Evolutionary conservation across 768 basidiomycete genomes (phyloP), one percentile per base, ranked within the genome.

Genomic region (Collybia mongolica): DNA sequence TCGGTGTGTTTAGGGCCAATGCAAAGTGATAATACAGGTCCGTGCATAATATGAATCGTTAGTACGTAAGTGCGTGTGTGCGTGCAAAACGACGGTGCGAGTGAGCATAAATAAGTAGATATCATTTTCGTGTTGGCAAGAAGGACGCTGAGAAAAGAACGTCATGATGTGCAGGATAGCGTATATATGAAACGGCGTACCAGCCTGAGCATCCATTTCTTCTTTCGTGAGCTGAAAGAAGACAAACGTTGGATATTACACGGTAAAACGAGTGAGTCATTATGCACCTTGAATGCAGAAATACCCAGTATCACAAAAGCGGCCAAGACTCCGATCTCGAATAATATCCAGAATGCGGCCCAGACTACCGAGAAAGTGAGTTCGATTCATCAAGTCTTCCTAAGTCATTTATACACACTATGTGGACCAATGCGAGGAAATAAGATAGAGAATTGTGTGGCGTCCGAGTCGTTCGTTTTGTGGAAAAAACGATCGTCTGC

Each of bases 401-500:
- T 7, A 20, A 18, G 12, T 9, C 19, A 39, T 43, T 19, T 17
- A 40, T 32, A 51, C 80, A 52, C 67, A 90, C 91, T 67, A 61
- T 93, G 89, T n/a, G 89, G 77, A 36, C 81, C 76, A 46, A 90
- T 75, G 5, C 71, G 65, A 15, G 89, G 88, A 66, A 76, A 93
- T 45, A 98, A 64, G 39, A 93, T 70, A 15, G 81, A 70, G 63
- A 93, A 96, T 60, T 98, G 94, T 2, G 93, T 91, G 51, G 90
- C 90, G 62, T 96, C 94, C 1, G 92, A 93, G 60, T 93, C 90
- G 61, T 96, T 96, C 22, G 85, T 79, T 73, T 96, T 96, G 62
- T 93, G 90, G 70, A 95, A 97, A 71, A 95, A 92, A 49, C 90
- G 80, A 63, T 98, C 94, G 65, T 98, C 95, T 39, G 91, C 83